These are phyloP conservation scores for Solanum gandarillasii DNA, from an alignment of 257 asterid species.

Conservation along the genomic window DNA sequence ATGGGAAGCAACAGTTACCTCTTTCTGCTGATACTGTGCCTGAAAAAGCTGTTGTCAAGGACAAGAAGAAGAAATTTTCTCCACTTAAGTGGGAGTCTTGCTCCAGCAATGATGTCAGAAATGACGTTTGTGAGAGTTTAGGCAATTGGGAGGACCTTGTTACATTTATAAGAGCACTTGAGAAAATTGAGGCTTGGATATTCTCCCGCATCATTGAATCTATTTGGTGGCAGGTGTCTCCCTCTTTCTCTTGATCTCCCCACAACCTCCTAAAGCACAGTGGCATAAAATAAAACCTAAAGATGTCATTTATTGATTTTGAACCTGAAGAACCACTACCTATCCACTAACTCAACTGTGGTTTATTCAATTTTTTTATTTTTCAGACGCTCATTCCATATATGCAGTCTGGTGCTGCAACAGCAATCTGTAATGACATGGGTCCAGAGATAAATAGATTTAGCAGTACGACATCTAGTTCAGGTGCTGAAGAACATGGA, in stretches of 20 bases:
- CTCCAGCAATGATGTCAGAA: conserved; percentile 19
- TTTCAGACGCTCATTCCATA: conserved; percentile 81
- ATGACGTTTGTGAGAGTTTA: conserved; percentile 9
- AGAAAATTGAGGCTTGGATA: conserved; percentile 83
- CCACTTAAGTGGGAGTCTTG: conserved; percentile 51
- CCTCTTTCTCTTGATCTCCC: not conserved
- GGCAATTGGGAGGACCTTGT: conserved; percentile 53
- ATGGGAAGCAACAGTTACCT: conserved; percentile 25
- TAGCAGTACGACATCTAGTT: conserved; percentile 26
- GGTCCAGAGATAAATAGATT: not conserved
- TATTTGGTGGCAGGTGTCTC: conserved; percentile 93
- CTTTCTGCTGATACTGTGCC: conserved; percentile 15
- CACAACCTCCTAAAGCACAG: not conserved
- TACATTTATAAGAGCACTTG: conserved; percentile 60
- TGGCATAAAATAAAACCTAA: not conserved
- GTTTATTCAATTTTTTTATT: not conserved
- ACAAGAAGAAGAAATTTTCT: conserved; percentile 24
- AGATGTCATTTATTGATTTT: not conserved
- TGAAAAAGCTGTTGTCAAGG: conserved; percentile 13
- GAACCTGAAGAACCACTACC: not conserved
- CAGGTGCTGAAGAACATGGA: conserved; percentile 52
- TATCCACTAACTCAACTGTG: not conserved
- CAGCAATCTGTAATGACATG: conserved; percentile 15
- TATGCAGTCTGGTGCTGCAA: conserved; percentile 68
- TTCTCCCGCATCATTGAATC: conserved; percentile 78